Evolutionary conservation across 176 grass and related monocot genomes (phyloP), one percentile per base, ranked within the genome.

Genomic region (Paspalum vaginatum): DNA sequence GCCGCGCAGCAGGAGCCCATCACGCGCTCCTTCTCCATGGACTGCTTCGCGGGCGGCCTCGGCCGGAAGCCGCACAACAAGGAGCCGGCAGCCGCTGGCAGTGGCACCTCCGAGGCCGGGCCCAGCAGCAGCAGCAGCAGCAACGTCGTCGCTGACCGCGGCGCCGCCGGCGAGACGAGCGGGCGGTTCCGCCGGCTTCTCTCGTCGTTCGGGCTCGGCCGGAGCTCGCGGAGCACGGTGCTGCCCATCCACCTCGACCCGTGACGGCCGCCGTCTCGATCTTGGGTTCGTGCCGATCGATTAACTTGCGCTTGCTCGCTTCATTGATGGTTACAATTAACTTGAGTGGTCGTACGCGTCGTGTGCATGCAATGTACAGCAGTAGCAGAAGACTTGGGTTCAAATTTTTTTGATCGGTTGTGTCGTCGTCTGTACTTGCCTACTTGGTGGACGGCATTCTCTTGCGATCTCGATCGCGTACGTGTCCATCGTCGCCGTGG

Each of bases 21-120:
- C 63, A 76, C 69, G 74, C 93, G 95, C 13, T 98, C 95, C 25
- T 82, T 91, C 84, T 98, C 95, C 74, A 93, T 98, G 95, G 92
- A 98, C 64, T 94, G 77, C 46, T 85, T 92, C 18, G 37, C 62
- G 0, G 78, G 65, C 13, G 65, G 81, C 2, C 54, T 39, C 47
- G 77, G 82, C 52, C 66, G 88, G 78, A 86, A 93, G 45, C 84
- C 81, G 3, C 87, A 5, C 12, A 65, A 77, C 53, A 72, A 87
- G 61, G 74, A 81, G 18, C 13, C 37, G 1, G 25, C 2, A 3
- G 3, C 40, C 4, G 17, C 3, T 10, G n/a, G 9, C 3, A 55
- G 75, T 21, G 38, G 60, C 58, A 74, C n/a, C 6, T 74, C 17
- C 20, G 66, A 77, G 11, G 62, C 51, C 11, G 76, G 62, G 17